These are phyloP conservation scores for Dothistroma pini DNA, from an alignment of 2,329 filamentous ascomycete species.

Conservation along the genomic window DNA sequence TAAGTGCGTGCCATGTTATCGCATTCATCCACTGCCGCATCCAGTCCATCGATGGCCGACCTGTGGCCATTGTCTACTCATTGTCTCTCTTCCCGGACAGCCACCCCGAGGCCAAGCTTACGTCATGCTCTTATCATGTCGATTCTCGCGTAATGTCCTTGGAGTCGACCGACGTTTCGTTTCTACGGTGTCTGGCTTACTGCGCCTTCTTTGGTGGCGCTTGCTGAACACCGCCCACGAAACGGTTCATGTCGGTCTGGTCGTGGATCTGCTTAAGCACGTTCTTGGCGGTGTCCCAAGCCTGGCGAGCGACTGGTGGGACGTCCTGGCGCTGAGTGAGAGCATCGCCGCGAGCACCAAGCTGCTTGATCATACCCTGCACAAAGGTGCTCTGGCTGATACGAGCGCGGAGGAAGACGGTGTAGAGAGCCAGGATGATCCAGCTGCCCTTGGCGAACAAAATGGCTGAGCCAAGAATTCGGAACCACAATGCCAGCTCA, in stretches of 20 bases:
- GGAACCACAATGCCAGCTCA: constrained; percentile 83
- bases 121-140: background rate
- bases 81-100: background rate
- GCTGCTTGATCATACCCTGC: constrained; percentile 71
- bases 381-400: constrained; percentile 89
- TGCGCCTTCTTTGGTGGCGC: constrained; percentile 63
- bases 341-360: constrained; percentile 74
- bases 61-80: background rate
- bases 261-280: constrained; percentile 70
- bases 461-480: constrained; percentile 74
- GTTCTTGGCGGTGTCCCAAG: constrained; percentile 77
- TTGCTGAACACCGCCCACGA: constrained; percentile 26
- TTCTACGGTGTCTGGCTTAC: constrained; percentile 33
- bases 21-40: background rate
- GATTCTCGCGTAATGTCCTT: background rate
- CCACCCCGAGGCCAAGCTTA: background rate
- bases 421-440: constrained; percentile 83
- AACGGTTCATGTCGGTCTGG: constrained; percentile 67
- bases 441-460: constrained; percentile 88
- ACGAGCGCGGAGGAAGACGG: constrained; percentile 85
- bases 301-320: constrained; percentile 72
- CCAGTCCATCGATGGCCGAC: background rate
- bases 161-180: background rate
- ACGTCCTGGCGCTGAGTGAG: constrained; percentile 81
- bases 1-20: background rate